Evolutionary conservation across 179 eudicot genomes (phyloP).

Genomic region (Gypsophila paniculata): DNA sequence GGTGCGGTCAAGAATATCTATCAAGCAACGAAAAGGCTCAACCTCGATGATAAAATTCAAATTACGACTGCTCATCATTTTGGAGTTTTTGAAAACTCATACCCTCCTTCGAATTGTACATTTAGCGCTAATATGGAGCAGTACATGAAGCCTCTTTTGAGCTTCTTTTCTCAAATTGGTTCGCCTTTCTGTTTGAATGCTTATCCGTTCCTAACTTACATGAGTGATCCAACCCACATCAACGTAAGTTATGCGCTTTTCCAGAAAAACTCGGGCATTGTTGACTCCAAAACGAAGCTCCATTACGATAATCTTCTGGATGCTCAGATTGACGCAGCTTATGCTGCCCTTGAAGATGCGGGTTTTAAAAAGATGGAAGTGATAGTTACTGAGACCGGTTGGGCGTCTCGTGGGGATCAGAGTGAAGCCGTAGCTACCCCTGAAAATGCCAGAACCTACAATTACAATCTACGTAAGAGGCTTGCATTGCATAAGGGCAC

Average conservation of each 20-base stretch:
- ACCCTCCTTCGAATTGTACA: constrained; percentile 81
- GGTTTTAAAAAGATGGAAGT: constrained; percentile 82
- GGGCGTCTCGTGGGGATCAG: constrained; percentile 91
- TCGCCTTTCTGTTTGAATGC: constrained; percentile 93
- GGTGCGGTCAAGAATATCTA: constrained; percentile 75
- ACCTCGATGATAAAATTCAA: constrained; percentile 50
- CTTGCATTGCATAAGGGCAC: constrained; percentile 86
- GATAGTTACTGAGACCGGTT: constrained; percentile 87
- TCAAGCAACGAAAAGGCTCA: constrained; percentile 64
- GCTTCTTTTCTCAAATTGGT: constrained; percentile 54
- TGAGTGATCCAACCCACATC: constrained; percentile 56
- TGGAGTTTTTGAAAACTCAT: constrained; percentile 68
- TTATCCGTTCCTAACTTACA: constrained; percentile 85
- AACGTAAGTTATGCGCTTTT: constrained; percentile 85
- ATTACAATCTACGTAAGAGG: constrained; percentile 81
- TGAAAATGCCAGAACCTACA: constrained; percentile 73
- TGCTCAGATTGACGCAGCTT: constrained; percentile 93
- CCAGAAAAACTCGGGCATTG: constrained; percentile 45
- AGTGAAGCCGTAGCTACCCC: constrained; percentile 71
- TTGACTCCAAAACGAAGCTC: constrained; percentile 54
- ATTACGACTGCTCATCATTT: constrained; percentile 70
- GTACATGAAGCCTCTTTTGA: constrained; percentile 72
- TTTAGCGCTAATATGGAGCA: constrained; percentile 48
- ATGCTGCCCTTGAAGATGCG: constrained; percentile 82
- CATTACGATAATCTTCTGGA: constrained; percentile 93